A percentile compares a stretch with the other conserved stretches of the same genome.
These are phyloP conservation scores for Lactarius akahatsu DNA, from an alignment of 768 basidiomycete genomes.

Conservation along the genomic window DNA sequence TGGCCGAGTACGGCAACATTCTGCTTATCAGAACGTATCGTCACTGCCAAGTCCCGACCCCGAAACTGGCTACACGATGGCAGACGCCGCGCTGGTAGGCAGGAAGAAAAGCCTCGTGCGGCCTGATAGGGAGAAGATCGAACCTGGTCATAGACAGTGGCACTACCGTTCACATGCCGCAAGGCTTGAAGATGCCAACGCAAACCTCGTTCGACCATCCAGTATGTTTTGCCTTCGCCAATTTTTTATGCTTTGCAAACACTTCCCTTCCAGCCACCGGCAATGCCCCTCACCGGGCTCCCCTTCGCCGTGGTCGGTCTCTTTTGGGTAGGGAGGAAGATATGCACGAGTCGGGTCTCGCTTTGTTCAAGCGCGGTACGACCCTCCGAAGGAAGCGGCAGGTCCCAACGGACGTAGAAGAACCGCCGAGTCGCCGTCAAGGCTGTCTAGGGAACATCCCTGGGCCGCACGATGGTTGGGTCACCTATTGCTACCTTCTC, in stretches of 20 bases:
- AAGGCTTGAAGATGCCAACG: constrained; percentile 68
- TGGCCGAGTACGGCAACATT: constrained; percentile 47
- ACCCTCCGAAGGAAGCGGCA: constrained; percentile 72
- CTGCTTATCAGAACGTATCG: constrained; percentile 47
- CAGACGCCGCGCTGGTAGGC: constrained; percentile 54
- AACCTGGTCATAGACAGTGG: constrained; percentile 91
- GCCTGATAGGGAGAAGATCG: constrained; percentile 95
- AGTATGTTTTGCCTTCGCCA: constrained; percentile 51
- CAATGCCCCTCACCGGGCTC: constrained; percentile 61
- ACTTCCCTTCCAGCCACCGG: constrained; percentile 58
- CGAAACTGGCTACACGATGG: constrained; percentile 33
- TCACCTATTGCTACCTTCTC: constrained; percentile 86
- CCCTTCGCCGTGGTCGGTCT: constrained; percentile 81
- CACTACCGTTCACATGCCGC: constrained; percentile 90
- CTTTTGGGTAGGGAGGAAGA: constrained; percentile 90
- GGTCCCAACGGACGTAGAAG: constrained; percentile 43
- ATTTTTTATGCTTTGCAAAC: constrained; percentile 24
- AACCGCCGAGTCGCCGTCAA: constrained; percentile 41
- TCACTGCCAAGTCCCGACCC: constrained; percentile 39
- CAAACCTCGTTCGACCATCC: constrained; percentile 73
- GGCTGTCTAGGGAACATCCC: constrained; percentile 75
- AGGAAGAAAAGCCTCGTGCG: constrained; percentile 91
- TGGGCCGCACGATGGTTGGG: constrained; percentile 92
- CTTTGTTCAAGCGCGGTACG: constrained; percentile 85
- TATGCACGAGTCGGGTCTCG: constrained; percentile 84